Conservation (phyloP, 2,329 filamentous ascomycete genomes). For the Diplodia seriata region DNA sequence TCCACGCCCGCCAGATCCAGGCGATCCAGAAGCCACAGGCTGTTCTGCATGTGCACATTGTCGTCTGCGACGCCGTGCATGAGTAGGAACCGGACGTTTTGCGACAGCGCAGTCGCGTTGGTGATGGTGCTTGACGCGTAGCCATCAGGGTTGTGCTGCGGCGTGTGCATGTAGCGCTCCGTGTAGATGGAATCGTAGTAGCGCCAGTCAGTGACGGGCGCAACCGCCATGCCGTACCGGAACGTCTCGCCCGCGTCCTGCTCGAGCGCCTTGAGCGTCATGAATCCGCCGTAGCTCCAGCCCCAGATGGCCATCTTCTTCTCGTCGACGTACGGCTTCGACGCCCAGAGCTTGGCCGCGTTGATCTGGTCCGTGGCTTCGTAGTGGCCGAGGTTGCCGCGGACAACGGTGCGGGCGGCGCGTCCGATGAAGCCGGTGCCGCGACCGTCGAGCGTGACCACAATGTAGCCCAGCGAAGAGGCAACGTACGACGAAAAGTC, state of each 20-base stretch:
- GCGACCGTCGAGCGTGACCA: conserved; percentile 91
- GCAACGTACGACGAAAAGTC: conserved; percentile 93
- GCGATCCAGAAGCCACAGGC: conserved; percentile 83
- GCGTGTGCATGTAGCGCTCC: conserved; percentile 96
- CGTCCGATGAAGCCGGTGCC: conserved; percentile 92
- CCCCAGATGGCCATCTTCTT: conserved; percentile 92
- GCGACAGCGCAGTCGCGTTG: conserved; percentile 74
- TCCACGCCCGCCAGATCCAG: conserved; percentile 81
- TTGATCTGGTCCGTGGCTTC: conserved; percentile 92
- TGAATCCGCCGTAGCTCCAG: conserved; percentile 97
- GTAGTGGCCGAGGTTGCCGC: conserved; percentile 81
- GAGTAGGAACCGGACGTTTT: conserved; percentile 85
- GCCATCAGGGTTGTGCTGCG: conserved; percentile 78
- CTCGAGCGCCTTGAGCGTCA: conserved; percentile 93
- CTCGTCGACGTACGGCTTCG: conserved; percentile 81
- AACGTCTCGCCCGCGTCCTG: conserved; percentile 88
- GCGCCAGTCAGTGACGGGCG: conserved; percentile 97
- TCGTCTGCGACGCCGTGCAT: conserved; percentile 98
- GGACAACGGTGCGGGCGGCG: conserved; percentile 78
- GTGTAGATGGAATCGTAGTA: conserved; percentile 96
- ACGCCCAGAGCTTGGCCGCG: conserved; percentile 82
- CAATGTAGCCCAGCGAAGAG: conserved; percentile 84
- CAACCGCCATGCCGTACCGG: conserved; percentile 96
- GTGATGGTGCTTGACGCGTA: conserved; percentile 78
- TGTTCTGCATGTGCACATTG: conserved; percentile 97